These are phyloP conservation scores for Vigna angularis DNA, from an alignment of 306 rosid genomes.

Conservation along the genomic window DNA sequence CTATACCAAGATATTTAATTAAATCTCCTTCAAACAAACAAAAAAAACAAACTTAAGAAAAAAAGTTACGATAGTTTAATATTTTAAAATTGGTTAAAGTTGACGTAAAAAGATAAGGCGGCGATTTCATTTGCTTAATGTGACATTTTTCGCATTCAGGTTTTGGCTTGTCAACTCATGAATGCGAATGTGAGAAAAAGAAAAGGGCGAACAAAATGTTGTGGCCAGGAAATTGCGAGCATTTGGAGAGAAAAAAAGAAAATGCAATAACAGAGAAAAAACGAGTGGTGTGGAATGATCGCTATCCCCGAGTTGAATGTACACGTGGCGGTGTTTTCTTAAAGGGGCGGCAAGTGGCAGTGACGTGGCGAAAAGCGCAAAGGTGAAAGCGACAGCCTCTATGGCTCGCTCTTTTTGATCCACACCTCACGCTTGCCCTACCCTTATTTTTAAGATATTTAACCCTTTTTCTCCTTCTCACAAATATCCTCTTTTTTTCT, in stretches of 20 bases:
- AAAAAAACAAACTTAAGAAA: neutral
- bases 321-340: constrained; percentile 36
- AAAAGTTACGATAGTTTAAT: no score
- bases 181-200: neutral
- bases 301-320: neutral
- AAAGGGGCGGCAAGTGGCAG: constrained; percentile 52
- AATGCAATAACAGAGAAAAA: neutral
- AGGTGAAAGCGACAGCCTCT: constrained; percentile 24
- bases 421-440: constrained; percentile 46
- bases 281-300: constrained; percentile 48
- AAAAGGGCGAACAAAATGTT: constrained; percentile 26
- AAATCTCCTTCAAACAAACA: neutral
- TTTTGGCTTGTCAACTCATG: neutral
- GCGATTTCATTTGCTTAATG: neutral
- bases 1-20: neutral
- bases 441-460: constrained; percentile 48
- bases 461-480: constrained; percentile 35
- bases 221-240: constrained; percentile 40
- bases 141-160: neutral
- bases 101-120: neutral
- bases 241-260: neutral
- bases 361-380: constrained; percentile 62
- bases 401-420: constrained; percentile 40
- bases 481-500: constrained; percentile 35
- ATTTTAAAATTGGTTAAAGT: neutral